Base-by-base conservation (phyloP, 2,329 filamentous ascomycete species). In the Aureobasidium zeae region DNA sequence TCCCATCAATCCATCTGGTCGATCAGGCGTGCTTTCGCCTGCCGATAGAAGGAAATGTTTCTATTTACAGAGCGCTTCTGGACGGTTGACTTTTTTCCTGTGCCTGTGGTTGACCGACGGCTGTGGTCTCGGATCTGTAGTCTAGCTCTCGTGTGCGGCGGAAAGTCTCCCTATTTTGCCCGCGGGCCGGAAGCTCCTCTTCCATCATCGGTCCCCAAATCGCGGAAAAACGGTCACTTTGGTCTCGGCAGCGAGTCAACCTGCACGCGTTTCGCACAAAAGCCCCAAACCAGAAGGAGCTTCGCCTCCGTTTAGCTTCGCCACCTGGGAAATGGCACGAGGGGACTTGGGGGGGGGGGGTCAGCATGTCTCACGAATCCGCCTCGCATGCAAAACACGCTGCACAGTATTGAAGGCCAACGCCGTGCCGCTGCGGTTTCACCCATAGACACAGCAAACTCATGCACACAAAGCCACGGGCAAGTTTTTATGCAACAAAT, bases 11-110 rank as follows among this genome's bases (percentile, higher is more conserved):
- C 22, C 24, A 26, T 43, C 16, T 43, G 4, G 39, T 11, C 29
- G 39, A 43, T 43, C 39, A 43, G 22, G 25, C 29, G 22, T 43
- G 30, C 39, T 43, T n/a, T 34, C 39, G 39, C 30, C 39, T 43
- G 22, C 39, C 22, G 20, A 43, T 43, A 34, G 29, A 43, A 33
- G 24, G n/a, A 26, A 26, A 28, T 34, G 39, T 26, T 43, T 33
- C 39, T 43, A 43, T 43, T 43, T 43, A 22, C 17, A 28, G 39
- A 13, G 19, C 4, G 5, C 39, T 33, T 15, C 24, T 43, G 21
- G 38, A n/a, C 28, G 25, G 38, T 31, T 32, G 29, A n/a, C 11
- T 42, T 33, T 32, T n/a, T n/a, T n/a, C n/a, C n/a, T 24, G 38
- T 42, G 38, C 38, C 38, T 43, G 30, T n/a, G n/a, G n/a, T n/a